Percentiles rank a stretch among this genome's conserved stretches.
Evolutionary conservation across 768 basidiomycete genomes (phyloP).

Genomic region (Kwoniella pini): DNA sequence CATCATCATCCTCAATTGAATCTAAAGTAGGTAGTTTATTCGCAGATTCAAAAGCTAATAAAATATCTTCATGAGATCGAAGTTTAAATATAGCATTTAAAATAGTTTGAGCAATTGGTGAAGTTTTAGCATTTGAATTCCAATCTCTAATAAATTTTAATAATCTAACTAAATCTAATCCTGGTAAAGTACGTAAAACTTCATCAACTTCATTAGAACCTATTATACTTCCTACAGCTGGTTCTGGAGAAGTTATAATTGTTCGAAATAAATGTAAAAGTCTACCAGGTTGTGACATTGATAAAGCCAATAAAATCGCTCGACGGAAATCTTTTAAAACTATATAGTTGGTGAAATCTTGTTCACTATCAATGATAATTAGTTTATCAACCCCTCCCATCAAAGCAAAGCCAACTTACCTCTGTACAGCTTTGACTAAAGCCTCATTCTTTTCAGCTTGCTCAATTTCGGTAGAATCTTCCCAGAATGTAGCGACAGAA

Average conservation of each 20-base stretch:
- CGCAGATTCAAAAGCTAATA: slow-evolving; percentile 62
- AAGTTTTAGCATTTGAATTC: slow-evolving; percentile 93
- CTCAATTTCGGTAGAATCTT: slow-evolving; percentile 85
- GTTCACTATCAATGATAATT: slow-evolving; percentile 64
- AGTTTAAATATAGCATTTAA: slow-evolving; percentile 78
- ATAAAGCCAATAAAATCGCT: slow-evolving; percentile 86
- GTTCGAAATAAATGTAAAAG: slow-evolving; percentile 75
- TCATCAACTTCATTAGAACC: slow-evolving; percentile 75
- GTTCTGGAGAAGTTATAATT: slow-evolving; percentile 57
- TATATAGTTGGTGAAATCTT: slow-evolving; percentile 91
- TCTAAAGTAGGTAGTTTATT: slow-evolving; percentile 12
- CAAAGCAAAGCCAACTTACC: slow-evolving; percentile 61
- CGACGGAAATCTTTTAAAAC: slow-evolving; percentile 82
- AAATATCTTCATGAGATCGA: slow-evolving; percentile 71
- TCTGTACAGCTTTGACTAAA: slow-evolving; percentile 72
- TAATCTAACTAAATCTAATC: slow-evolving; percentile 75
- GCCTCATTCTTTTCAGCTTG: slow-evolving; percentile 72
- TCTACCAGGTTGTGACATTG: slow-evolving; percentile 88
- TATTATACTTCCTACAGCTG: slow-evolving; percentile 57
- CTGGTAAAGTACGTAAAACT: slow-evolving; percentile 71
- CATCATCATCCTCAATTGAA: slow-evolving; percentile 11
- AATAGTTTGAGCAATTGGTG: slow-evolving; percentile 77
- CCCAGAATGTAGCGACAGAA: slow-evolving; percentile 93
- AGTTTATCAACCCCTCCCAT: neutral
- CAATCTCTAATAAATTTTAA: slow-evolving; percentile 81